Percentiles rank a stretch among this genome's conserved stretches.
These are phyloP conservation scores for Schwanniomyces etchellsii DNA, from an alignment of 1,139 yeast genomes.

Conservation along the genomic window DNA sequence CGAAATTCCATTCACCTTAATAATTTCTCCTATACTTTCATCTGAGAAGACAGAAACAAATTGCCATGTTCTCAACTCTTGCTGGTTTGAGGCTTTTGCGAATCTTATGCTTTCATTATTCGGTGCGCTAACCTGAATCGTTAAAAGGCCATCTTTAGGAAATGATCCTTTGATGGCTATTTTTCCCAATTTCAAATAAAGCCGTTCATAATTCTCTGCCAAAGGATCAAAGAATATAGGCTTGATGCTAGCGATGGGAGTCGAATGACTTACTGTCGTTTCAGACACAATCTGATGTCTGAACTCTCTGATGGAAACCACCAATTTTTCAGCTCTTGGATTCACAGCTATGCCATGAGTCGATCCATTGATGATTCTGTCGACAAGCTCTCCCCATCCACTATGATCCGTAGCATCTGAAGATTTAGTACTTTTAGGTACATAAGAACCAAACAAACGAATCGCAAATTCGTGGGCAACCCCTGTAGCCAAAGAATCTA, in stretches of 20 bases:
- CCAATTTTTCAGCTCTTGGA: slow-evolving; percentile 72
- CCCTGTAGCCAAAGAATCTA: slow-evolving; percentile 55
- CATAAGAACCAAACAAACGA: slow-evolving; percentile 67
- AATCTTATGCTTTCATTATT: slow-evolving; percentile 47
- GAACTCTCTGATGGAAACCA: slow-evolving; percentile 70
- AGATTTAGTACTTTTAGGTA: slow-evolving; percentile 27
- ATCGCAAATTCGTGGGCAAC: slow-evolving; percentile 68
- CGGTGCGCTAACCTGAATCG: slow-evolving; percentile 44
- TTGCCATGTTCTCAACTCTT: slow-evolving; percentile 53
- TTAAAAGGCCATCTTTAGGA: slow-evolving; percentile 34
- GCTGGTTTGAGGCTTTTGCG: slow-evolving; percentile 66
- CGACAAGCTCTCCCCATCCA: slow-evolving; percentile 90
- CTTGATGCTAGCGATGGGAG: slow-evolving; percentile 56
- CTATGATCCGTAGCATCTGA: slow-evolving; percentile 38
- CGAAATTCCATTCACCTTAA: slow-evolving; percentile 54
- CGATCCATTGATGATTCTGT: slow-evolving; percentile 73
- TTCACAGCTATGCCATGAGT: slow-evolving; percentile 75
- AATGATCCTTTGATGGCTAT: slow-evolving; percentile 29
- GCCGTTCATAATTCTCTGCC: slow-evolving; percentile 54
- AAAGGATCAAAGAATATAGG: slow-evolving; percentile 62
- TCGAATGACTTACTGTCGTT: slow-evolving; percentile 30
- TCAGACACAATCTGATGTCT: slow-evolving; percentile 47
- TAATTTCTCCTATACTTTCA: slow-evolving; percentile 68
- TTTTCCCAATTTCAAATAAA: slow-evolving; percentile 54
- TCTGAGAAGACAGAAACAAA: slow-evolving; percentile 73